Conservation (phyloP, 257 asterid genomes). For the Coffea canephora region DNA sequence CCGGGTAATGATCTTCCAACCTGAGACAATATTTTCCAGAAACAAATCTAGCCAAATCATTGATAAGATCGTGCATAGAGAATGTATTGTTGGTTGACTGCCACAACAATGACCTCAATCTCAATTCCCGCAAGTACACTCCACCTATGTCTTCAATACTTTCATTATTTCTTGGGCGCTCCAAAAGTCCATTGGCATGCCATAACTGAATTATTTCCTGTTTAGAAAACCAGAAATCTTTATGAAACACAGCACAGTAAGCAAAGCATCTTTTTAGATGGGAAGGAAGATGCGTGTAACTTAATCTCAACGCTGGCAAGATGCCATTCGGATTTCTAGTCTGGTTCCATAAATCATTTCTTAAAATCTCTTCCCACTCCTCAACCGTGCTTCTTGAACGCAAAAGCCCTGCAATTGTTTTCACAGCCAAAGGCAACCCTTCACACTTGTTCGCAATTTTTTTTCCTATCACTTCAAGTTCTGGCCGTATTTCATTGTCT, state of each 20-base stretch:
- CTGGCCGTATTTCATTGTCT: background rate
- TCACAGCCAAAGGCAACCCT: slow-evolving; percentile 19
- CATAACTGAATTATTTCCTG: slow-evolving; percentile 9
- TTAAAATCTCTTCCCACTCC: slow-evolving; percentile 6
- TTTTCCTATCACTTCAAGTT: slow-evolving; percentile 2
- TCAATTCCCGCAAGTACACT: slow-evolving; percentile 2
- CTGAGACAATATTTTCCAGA: slow-evolving; percentile 52
- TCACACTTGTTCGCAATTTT: slow-evolving; percentile 5
- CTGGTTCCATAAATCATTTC: background rate
- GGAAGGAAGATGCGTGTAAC: slow-evolving; percentile 18
- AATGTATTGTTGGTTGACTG: background rate
- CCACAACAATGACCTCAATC: slow-evolving; percentile 2
- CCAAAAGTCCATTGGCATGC: slow-evolving; percentile 15
- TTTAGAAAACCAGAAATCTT: background rate
- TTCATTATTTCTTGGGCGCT: background rate
- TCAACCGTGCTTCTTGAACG: background rate
- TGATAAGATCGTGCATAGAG: slow-evolving; percentile 56
- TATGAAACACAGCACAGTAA: slow-evolving; percentile 14
- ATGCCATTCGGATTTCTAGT: background rate
- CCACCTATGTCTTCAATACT: background rate
- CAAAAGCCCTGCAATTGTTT: slow-evolving; percentile 14
- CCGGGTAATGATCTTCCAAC: slow-evolving; percentile 34
- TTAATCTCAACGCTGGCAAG: slow-evolving; percentile 1
- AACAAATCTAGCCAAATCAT: slow-evolving; percentile 57
- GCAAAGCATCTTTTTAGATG: slow-evolving; percentile 11